Conservation (phyloP, 306 rosid species). For the Quercus wislizeni region DNA sequence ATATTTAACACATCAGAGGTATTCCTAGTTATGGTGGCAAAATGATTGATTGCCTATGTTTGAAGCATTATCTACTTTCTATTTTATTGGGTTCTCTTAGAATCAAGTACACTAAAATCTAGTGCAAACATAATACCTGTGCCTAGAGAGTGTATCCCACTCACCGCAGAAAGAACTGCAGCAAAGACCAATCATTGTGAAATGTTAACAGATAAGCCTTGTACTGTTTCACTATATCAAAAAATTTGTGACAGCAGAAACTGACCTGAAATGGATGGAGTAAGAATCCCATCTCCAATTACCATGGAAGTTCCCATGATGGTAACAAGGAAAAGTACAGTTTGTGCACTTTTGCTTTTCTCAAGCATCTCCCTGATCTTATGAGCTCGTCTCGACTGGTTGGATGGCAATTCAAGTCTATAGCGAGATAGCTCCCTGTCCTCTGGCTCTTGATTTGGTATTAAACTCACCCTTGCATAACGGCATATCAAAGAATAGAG, state of each 20-base stretch:
- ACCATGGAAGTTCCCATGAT: slow-evolving; percentile 74
- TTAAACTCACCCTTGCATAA: slow-evolving; percentile 46
- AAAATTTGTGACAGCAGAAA: neutral
- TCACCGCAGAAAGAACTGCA: slow-evolving; percentile 74
- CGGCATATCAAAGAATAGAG: slow-evolving; percentile 64
- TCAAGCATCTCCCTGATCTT: slow-evolving; percentile 44
- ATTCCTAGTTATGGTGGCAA: neutral
- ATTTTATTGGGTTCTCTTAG: too few relatives aligned
- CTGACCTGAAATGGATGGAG: slow-evolving; percentile 78
- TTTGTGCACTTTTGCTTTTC: slow-evolving; percentile 27
- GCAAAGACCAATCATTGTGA: neutral
- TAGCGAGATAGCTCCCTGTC: slow-evolving; percentile 65
- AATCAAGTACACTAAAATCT: neutral
- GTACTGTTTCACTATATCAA: too few relatives aligned
- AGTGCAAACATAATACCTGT: slow-evolving; percentile 32
- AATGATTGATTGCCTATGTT: neutral
- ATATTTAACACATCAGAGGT: neutral
- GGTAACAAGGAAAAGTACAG: slow-evolving; percentile 46
- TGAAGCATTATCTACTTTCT: too few relatives aligned
- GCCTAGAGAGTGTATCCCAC: slow-evolving; percentile 70
- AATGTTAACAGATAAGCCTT: neutral
- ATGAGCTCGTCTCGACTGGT: slow-evolving; percentile 36
- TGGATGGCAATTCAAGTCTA: slow-evolving; percentile 42
- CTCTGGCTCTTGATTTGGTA: slow-evolving; percentile 72
- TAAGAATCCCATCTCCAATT: slow-evolving; percentile 81